These are phyloP conservation scores for Nemania sp. DNA, from an alignment of 2,329 filamentous ascomycete species.

Conservation along the genomic window DNA sequence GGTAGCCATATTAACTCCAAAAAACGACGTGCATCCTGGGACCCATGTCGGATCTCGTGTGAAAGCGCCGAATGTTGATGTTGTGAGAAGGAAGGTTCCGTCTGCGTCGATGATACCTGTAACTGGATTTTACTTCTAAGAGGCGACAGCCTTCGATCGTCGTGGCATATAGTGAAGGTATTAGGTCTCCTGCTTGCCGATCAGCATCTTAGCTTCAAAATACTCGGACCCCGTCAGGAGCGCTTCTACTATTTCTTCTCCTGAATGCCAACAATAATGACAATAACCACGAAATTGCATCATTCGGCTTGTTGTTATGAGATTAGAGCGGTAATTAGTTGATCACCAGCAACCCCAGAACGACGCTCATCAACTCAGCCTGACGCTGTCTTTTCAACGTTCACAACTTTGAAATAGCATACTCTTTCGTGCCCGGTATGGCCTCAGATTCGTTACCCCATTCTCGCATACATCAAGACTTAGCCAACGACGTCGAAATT, in stretches of 20 bases:
- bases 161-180: not conserved
- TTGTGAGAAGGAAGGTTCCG: conserved; percentile 9
- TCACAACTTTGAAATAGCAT: not conserved
- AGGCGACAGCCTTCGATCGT: not conserved
- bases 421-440: conserved; percentile 9
- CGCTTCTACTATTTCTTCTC: not conserved
- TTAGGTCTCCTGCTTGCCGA: not conserved
- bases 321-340: not conserved
- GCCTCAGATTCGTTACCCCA: conserved; percentile 24
- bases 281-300: not conserved
- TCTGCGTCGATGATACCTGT: conserved; percentile 12
- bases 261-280: not conserved
- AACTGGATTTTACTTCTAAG: conserved; percentile 12
- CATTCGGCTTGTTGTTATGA: not conserved
- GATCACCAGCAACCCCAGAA: not conserved
- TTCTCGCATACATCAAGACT: conserved; percentile 34
- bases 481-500: conserved; percentile 24
- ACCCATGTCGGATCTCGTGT: not conserved
- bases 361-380: not conserved
- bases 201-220: conserved; percentile 4
- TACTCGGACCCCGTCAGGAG: not conserved
- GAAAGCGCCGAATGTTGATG: not conserved
- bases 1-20: not conserved
- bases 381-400: not conserved
- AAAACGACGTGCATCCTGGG: not conserved